A percentile compares a stretch with the other conserved stretches of the same genome.
Evolutionary conservation across 1,284 basidiomycete species (phyloP).

Genomic region (Cutaneotrichosporon mucoides): DNA sequence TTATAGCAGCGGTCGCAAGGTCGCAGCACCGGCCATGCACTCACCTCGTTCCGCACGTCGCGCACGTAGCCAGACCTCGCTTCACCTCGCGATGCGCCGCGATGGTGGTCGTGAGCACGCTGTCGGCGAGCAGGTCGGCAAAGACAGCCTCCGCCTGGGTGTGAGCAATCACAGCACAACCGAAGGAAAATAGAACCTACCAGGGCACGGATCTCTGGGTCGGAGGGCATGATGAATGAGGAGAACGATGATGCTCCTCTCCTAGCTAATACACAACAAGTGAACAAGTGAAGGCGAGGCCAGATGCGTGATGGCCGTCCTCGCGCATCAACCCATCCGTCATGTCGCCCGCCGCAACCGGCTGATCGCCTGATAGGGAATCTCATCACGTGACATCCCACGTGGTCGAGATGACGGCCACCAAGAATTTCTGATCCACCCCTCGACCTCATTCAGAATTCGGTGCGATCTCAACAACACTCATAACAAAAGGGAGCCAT

Average conservation of each 20-base stretch:
- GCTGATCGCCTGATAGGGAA: too few species aligned
- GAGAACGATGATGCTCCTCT: background rate
- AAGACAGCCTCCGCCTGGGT: constrained; percentile 33
- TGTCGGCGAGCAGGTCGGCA: constrained; percentile 36
- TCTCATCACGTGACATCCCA: constrained; percentile 10
- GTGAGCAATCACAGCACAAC: too few species aligned
- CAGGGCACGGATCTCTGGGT: constrained; percentile 13
- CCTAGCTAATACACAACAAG: background rate
- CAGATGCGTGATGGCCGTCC: too few species aligned
- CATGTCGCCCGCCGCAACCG: too few species aligned
- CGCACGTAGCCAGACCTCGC: constrained; percentile 26
- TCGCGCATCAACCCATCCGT: background rate
- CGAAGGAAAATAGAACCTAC: background rate
- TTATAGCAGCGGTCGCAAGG: too few species aligned
- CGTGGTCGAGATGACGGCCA: background rate
- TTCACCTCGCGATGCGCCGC: constrained; percentile 43
- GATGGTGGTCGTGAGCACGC: constrained; percentile 35
- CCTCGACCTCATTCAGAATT: background rate
- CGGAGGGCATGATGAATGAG: background rate
- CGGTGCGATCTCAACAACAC: background rate
- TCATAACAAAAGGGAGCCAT: constrained; percentile 2
- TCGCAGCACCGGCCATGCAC: too few species aligned
- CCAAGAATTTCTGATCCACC: background rate
- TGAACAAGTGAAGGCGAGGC: too few species aligned
- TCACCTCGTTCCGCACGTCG: constrained; percentile 37